These are phyloP conservation scores for Avena insularis DNA, from an alignment of 176 grass and related monocot species.

Conservation along the genomic window DNA sequence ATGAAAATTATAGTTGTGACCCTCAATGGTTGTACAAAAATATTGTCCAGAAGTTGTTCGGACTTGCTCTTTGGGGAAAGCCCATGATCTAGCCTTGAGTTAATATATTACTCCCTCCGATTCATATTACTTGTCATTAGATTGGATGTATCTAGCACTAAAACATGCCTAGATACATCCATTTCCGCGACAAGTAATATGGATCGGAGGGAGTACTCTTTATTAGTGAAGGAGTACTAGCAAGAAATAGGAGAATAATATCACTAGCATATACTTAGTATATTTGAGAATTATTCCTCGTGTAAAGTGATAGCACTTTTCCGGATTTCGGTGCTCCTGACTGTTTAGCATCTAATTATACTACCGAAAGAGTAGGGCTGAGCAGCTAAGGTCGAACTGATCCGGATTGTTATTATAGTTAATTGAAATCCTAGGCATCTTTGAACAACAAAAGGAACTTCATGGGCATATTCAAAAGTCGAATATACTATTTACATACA, in stretches of 20 bases:
- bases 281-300: not conserved
- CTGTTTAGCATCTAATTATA: not conserved
- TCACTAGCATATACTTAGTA: not conserved
- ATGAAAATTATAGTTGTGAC: no score
- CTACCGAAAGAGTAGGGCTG: constrained; percentile 32
- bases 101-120: no score
- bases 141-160: no score
- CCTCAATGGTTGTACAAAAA: no score
- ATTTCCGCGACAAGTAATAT: no score
- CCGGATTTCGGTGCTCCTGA: not conserved
- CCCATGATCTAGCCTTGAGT: no score
- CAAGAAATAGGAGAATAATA: not conserved
- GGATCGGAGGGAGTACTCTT: not conserved
- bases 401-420: not conserved
- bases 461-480: constrained; percentile 21
- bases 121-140: no score
- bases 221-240: not conserved
- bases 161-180: no score
- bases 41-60: no score
- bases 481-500: not conserved
- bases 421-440: constrained; percentile 27
- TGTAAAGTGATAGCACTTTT: constrained; percentile 2
- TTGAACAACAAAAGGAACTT: constrained; percentile 49
- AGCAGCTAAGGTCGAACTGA: constrained; percentile 44
- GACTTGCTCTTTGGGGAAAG: no score